Percentiles rank a stretch among this genome's conserved stretches.
phyloP scores from a whole-genome alignment of 352 stramenopile species.

The Globisporangium megalacanthum region DNA sequence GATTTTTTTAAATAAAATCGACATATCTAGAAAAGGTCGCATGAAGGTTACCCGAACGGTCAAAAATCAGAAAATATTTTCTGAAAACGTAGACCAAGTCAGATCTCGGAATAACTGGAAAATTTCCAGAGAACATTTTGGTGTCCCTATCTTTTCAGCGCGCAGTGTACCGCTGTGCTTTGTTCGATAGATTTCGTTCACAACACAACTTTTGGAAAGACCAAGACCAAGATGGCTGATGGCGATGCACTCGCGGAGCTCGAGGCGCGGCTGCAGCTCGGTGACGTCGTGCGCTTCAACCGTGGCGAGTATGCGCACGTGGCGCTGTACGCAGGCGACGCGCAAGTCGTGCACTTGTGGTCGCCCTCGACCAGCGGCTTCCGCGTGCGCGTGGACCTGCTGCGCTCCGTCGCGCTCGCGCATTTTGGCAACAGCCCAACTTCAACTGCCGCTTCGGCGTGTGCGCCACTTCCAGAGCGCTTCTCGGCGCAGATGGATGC shows the following conservation, averaged over 20 bases:
- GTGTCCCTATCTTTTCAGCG: no score
- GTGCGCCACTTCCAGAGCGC: slow-evolving; percentile 20
- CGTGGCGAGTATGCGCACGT: slow-evolving; percentile 61
- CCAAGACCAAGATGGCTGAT: background rate
- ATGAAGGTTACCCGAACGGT: no score
- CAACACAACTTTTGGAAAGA: background rate
- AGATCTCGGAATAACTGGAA: no score
- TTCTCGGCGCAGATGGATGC: slow-evolving; percentile 44
- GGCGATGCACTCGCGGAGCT: slow-evolving; percentile 4
- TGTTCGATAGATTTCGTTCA: no score
- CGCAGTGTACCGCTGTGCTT: no score
- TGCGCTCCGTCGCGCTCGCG: slow-evolving; percentile 32
- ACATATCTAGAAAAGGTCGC: no score
- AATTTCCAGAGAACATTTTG: no score
- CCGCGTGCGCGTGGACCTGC: slow-evolving; percentile 53
- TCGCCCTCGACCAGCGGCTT: slow-evolving; percentile 37
- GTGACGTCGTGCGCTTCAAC: slow-evolving; percentile 64
- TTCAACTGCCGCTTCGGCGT: background rate
- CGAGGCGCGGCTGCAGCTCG: slow-evolving; percentile 9
- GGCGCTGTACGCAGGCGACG: slow-evolving; percentile 40
- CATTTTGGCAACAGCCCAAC: background rate
- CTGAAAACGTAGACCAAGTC: no score
- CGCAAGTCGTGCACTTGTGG: slow-evolving; percentile 61
- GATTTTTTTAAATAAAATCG: no score
- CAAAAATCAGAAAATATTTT: no score